Base-by-base conservation (phyloP, 768 basidiomycete species). In the Pleurotus giganteus region DNA sequence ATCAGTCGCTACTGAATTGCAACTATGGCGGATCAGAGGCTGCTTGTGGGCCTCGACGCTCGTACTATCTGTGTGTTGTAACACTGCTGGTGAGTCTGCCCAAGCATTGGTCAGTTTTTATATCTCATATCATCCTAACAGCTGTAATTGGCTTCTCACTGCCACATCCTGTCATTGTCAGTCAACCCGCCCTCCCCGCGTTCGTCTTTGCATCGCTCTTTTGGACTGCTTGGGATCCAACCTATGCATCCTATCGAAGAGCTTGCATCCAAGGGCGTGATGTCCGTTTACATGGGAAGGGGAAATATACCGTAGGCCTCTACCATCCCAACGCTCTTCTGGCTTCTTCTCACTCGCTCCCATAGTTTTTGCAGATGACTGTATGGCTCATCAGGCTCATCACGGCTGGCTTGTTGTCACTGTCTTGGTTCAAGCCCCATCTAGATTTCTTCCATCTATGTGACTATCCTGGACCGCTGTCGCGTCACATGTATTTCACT, bases 221-320 rank as follows among this genome's bases (percentile, higher is more conserved):
- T 4, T 95, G 93, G 87, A 84, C 84, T 0, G 83, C 79, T 1
- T 96, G 94, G 94, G 85, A 96, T 65, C 93, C 91, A 11, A 89
- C 88, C 17, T 93, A 92, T 67, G 69, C 78, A 21, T 73, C 79
- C 8, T 71, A 81, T 52, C 77, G 78, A 59, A 78, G 72, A 59
- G 83, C 86, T 11, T 79, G 81, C 60, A 71, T 80, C 37, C 89
- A 91, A 72, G 88, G 90, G 2, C 81, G 89, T 17, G 80, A 84
- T 57, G 76, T 91, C 21, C 82, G 87, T 46, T 72, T 89, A 31
- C 76, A 74, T 24, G 88, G 90, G 19, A 88, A 84, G 66, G 69
- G 68, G 7, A 63, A 67, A 55, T 89, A 92, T 63, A 83, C 81
- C 58, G 90, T 87, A 64, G 53, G 85, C 69, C 17, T 17, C 43